Base-by-base conservation (phyloP, 495 filamentous ascomycete species). In the Penicillium salamii region DNA sequence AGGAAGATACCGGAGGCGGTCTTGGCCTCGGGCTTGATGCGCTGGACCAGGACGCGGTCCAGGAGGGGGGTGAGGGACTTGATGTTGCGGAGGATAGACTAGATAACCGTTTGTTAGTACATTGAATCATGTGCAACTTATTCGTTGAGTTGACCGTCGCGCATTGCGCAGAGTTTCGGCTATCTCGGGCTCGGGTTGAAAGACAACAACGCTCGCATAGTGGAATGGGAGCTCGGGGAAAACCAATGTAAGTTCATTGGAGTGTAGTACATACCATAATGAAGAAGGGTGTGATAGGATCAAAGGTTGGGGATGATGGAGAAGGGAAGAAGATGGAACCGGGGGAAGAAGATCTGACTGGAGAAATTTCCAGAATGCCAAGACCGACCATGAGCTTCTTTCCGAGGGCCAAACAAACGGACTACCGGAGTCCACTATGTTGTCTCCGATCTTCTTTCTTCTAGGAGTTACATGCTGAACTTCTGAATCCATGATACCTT, bases 41-140 rank as follows among this genome's bases (percentile, higher is more conserved):
- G 89, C 84, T 99, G 93, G 58, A 99, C 89, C 50, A 99, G 84
- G 58, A 99, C 89, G 67, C 93, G 93, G 85, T 99, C 93, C 71
- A 99, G 84, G 61, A 99, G 92, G 48, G 93, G 93, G 34, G 86
- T 87, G 63, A 99, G 90, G 68, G 85, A 86, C 77, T 90, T 95
- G 84, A 99, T 90, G 64, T 87, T 93, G 70, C 90, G 91, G 79
- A 99, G 81, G 65, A 90, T 81, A 67, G 70, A 74, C 70, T 74
- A 55, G 19, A 49, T 2, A 11, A n/a, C 1, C 13, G 12, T 29
- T 7, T 21, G 34, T 59, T 24, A 57, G 47, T 35, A 28, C 26
- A 1, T 14, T 26, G 3, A 14, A 28, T 6, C 17, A 14, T 6
- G 20, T 9, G n/a, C 0, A n/a, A 2, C 5, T 9, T 19, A 15